Evolutionary conservation across 1,139 yeast species (phyloP), one percentile per base, ranked within the genome.

Genomic region (Saccharomyces hybrid): DNA sequence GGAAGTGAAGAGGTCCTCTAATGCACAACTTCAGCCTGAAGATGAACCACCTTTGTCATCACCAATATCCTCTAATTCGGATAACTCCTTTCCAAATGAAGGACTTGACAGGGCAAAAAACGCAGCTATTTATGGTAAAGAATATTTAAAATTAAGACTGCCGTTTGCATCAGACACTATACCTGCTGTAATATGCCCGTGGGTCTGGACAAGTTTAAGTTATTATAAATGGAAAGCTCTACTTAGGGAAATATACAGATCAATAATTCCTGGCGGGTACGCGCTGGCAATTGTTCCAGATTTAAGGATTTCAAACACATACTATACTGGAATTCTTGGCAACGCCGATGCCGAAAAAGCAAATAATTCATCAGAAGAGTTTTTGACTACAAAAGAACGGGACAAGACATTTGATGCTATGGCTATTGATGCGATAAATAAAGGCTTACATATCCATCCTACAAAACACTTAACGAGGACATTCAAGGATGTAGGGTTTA

Each of bases 241-340:
- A n/a, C 50, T 64, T 11, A 56, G 61, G 41, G 71, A 68, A 51
- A 55, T 66, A 42, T 57, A 53, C 47, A 59, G 71, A 46, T 58
- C 62, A 51, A 51, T 65, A 13, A 55, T 57, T 14, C 70, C 69
- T 16, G 69, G 67, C 13, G 71, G 71, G 3, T 64, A 62, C 53
- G 56, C 64, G 2, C 53, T 64, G n/a, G 64, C 64, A 4, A 53
- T 60, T 3, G 59, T 59, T 8, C 49, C 57, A 27, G 70, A 68
- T 54, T 49, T 66, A 23, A 57, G 60, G n/a, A 52, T 61, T 16
- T 59, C 67, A 2, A 66, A 64, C 48, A 55, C 60, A 13, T 55
- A 58, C 34, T 32, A 56, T 16, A 34, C 51, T 13, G 53, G 49
- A 31, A 20, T 54, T 8, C 57, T 58, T 32, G 51, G 52, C 27